Evolutionary conservation across 129 eudicot genomes (phyloP).

Genomic region (Tanacetum coccineum): DNA sequence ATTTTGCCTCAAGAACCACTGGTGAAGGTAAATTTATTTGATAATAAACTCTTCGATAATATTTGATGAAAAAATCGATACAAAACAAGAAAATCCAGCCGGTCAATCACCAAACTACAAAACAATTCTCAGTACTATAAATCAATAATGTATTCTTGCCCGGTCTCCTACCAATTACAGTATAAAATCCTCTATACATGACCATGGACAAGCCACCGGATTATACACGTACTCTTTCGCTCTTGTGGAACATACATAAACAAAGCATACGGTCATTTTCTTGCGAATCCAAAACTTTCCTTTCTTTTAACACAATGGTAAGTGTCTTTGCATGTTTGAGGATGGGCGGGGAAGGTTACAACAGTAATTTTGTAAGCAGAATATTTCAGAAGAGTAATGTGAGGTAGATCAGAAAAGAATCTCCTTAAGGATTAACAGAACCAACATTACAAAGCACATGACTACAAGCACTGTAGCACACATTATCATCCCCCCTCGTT

Average conservation of each 20-base stretch:
- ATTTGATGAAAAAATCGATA: conserved; percentile 28
- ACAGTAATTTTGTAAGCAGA: conserved; percentile 20
- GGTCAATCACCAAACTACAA: conserved; percentile 17
- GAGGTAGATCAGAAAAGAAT: conserved; percentile 44
- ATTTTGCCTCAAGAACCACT: no score
- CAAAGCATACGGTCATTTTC: neutral
- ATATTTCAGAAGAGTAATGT: neutral
- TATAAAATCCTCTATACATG: conserved; percentile 33
- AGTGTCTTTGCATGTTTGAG: conserved; percentile 3
- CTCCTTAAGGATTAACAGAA: conserved; percentile 69
- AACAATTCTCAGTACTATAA: conserved; percentile 2
- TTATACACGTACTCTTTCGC: conserved; percentile 25
- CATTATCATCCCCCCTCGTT: conserved; percentile 83
- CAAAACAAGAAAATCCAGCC: conserved; percentile 22
- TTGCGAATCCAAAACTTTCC: conserved; percentile 18
- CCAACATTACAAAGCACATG: conserved; percentile 81
- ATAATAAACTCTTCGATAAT: conserved; percentile 3
- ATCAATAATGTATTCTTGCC: neutral
- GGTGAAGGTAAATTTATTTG: neutral
- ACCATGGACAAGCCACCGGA: conserved; percentile 17
- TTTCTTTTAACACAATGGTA: conserved; percentile 10
- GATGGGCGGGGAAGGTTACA: conserved; percentile 22
- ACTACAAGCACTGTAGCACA: conserved; percentile 74
- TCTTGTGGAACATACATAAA: conserved; percentile 17
- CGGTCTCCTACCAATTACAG: conserved; percentile 21